Evolutionary conservation across 2,329 filamentous ascomycete species (phyloP).

Genomic region (Dendrostoma leiphaemia): DNA sequence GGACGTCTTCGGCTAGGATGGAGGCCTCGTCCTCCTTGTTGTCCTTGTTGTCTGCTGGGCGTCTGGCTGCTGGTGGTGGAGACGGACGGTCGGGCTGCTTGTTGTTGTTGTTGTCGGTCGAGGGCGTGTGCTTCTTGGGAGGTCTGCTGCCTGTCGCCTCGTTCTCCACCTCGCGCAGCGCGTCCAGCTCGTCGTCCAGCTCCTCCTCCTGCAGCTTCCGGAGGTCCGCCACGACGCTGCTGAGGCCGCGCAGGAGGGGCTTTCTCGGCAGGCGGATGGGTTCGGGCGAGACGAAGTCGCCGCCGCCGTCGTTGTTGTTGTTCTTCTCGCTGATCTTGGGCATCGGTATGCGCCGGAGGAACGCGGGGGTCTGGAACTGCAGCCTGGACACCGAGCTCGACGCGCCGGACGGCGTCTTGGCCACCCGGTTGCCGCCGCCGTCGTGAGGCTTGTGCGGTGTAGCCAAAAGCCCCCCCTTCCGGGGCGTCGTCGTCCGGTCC

Average conservation of each 20-base stretch:
- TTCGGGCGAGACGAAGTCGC: conserved; percentile 44
- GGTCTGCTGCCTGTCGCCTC: conserved; percentile 33
- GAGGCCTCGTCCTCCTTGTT: conserved; percentile 27
- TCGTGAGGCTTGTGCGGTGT: conserved; percentile 58
- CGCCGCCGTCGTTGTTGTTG: too few species aligned
- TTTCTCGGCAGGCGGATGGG: conserved; percentile 56
- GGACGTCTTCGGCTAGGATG: conserved; percentile 43
- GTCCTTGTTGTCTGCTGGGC: not conserved
- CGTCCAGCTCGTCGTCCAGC: conserved; percentile 72
- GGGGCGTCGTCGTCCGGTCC: conserved; percentile 15
- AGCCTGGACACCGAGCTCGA: conserved; percentile 48
- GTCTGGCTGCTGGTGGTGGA: not conserved
- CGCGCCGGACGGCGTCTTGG: conserved; percentile 42
- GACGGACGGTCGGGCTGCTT: not conserved
- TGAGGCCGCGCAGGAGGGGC: conserved; percentile 67
- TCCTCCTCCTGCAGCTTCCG: conserved; percentile 67
- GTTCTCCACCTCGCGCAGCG: conserved; percentile 67
- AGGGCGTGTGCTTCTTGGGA: conserved; percentile 13
- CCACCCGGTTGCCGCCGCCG: conserved; percentile 35
- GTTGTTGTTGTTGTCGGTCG: not conserved
- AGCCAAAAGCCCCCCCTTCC: conserved; percentile 4
- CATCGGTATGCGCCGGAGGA: conserved; percentile 56
- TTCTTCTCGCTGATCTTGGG: conserved; percentile 57
- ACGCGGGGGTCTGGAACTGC: conserved; percentile 68
- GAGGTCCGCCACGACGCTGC: conserved; percentile 70